phyloP scores from a whole-genome alignment of 164 flowering plant genomes.

The Kingdonia uniflora region DNA sequence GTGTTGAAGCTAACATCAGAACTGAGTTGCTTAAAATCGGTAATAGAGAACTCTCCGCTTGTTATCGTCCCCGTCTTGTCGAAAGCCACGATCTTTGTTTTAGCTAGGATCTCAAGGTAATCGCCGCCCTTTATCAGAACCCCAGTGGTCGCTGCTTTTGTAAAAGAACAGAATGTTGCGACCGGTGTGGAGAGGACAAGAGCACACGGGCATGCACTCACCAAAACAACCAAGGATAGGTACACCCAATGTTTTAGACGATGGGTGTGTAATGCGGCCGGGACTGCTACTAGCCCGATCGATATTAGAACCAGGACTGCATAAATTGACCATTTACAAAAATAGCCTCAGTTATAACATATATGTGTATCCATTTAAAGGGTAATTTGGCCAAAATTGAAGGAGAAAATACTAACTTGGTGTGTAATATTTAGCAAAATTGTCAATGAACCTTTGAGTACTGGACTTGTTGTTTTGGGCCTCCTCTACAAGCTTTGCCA shows the following conservation, averaged over 20 bases:
- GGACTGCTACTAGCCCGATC: conserved; percentile 40
- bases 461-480: conserved; percentile 71
- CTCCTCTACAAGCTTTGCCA: conserved; percentile 93
- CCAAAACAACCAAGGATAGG: conserved; percentile 68
- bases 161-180: conserved; percentile 76
- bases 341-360: background rate
- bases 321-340: background rate
- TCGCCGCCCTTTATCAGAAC: conserved; percentile 83
- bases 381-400: background rate
- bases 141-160: conserved; percentile 71
- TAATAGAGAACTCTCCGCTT: conserved; percentile 66
- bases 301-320: conserved; percentile 66
- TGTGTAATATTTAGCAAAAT: conserved; percentile 66
- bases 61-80: conserved; percentile 96
- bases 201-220: conserved; percentile 94
- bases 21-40: conserved; percentile 31
- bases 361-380: background rate
- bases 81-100: conserved; percentile 58
- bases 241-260: conserved; percentile 49
- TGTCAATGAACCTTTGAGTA: conserved; percentile 68
- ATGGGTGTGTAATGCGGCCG: conserved; percentile 37
- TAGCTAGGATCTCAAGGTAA: conserved; percentile 61
- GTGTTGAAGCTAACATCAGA: conserved; percentile 30
- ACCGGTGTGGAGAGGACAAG: conserved; percentile 91
- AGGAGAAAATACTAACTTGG: conserved; percentile 42